These are phyloP conservation scores for Penstemon eatonii DNA, from an alignment of 257 asterid genomes.

Conservation along the genomic window DNA sequence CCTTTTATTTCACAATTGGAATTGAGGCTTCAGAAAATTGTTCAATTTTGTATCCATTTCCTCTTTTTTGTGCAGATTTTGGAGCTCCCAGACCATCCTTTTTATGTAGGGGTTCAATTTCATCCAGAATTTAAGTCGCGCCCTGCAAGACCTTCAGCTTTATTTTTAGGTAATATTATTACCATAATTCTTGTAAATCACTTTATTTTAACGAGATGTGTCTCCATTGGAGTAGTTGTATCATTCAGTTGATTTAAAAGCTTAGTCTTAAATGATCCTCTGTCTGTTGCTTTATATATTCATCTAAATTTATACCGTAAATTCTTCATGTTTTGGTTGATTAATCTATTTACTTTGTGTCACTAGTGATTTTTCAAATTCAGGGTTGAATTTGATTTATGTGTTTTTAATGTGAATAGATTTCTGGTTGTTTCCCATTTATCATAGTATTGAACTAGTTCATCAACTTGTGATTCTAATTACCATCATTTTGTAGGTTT, in stretches of 20 bases:
- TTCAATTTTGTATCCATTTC: conserved; percentile 16
- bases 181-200: conserved; percentile 4
- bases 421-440: background rate
- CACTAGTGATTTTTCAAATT: background rate
- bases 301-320: background rate
- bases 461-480: background rate
- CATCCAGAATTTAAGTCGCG: conserved; percentile 96
- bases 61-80: conserved; percentile 51
- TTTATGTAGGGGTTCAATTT: conserved; percentile 86
- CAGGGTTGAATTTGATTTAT: background rate
- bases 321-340: too few relatives aligned
- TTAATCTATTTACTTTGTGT: too few relatives aligned
- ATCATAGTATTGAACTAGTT: background rate
- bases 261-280: too few relatives aligned
- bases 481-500: conserved; percentile 41
- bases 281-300: background rate
- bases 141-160: conserved; percentile 86
- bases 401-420: background rate
- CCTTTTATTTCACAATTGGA: background rate
- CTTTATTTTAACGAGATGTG: background rate
- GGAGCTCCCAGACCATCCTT: conserved; percentile 76
- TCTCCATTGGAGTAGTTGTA: background rate
- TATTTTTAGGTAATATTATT: conserved; percentile 58
- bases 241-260: background rate
- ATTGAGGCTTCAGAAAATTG: conserved; percentile 13